phyloP scores from a whole-genome alignment of 2,329 filamentous ascomycete species.

The Stagonosporopsis vannaccii region DNA sequence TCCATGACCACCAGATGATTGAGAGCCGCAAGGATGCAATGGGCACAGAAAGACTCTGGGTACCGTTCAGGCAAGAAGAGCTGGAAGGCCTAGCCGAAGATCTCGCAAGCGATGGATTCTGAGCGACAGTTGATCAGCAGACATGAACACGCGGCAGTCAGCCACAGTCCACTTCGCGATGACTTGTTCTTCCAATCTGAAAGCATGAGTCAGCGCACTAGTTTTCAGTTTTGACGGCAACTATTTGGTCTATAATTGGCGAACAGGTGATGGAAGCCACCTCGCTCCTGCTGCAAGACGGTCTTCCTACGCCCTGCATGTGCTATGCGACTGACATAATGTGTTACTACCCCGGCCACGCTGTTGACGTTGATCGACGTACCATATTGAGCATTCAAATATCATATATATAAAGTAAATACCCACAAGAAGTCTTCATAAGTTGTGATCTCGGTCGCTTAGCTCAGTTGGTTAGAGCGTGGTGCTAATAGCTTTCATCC shows the following conservation, averaged over 20 bases:
- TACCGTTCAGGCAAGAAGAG: constrained; percentile 88
- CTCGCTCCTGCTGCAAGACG: background rate
- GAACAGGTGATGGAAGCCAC: background rate
- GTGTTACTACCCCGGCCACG: background rate
- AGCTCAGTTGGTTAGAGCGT: constrained; percentile 35
- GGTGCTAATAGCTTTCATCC: constrained; percentile 28
- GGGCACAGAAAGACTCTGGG: constrained; percentile 83
- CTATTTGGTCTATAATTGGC: background rate
- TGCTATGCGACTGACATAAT: background rate
- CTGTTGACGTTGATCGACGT: too few species aligned
- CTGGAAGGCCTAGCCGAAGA: constrained; percentile 91
- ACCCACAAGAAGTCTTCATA: too few species aligned
- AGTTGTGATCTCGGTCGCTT: too few species aligned
- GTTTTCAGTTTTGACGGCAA: background rate
- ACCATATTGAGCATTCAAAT: too few species aligned
- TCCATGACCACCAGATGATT: constrained; percentile 98
- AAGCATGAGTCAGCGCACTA: too few species aligned
- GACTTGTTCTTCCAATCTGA: background rate
- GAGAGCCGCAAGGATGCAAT: constrained; percentile 84
- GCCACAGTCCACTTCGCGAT: background rate
- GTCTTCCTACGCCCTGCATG: background rate
- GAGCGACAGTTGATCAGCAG: constrained; percentile 16
- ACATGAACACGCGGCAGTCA: background rate
- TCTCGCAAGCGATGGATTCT: constrained; percentile 49
- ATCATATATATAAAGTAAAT: too few species aligned